Base-by-base conservation (phyloP, 495 filamentous ascomycete genomes). In the Xylaria scruposa region DNA sequence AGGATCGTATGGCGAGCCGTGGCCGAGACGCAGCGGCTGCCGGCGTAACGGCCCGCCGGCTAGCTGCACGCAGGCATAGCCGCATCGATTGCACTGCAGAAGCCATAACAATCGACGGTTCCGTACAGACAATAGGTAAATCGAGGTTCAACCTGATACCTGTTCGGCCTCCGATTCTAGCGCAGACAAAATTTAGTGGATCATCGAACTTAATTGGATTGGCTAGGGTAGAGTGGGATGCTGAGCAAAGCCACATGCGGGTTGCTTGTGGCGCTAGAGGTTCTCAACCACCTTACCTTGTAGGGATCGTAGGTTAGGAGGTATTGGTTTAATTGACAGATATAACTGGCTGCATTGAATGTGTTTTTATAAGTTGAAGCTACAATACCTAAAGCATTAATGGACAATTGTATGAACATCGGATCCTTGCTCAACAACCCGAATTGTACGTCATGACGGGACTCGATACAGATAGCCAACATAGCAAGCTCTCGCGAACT, bases 61-160 rank as follows among this genome's bases (percentile, higher is more conserved):
- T 77, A 70, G 79, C 80, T 68, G 77, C 79, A 75, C 82, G 81
- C 67, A 83, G 78, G 60, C 83, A 82, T 40, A 86, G 76, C 74
- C 85, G 85, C 73, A 87, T 77, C 33, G 83, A 73, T 75, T 81
- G 84, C 72, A 84, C 77, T 73, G 83, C 79, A 73, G 85, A 83
- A 75, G 85, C 84, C 86, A 88, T 88, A 54, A 47, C 53, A 40
- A 63, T 72, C 38, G 66, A 70, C 73, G 71, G 63, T 33, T 36
- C 24, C 29, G 44, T 36, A 36, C 58, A 70, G 26, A 40, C 67
- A 47, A 60, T 59, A n/a, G n/a, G n/a, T n/a, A 13, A 19, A 29
- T 68, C 13, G 53, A 60, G 67, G 31, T 13, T 47, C 40, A 24
- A 46, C 10, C 24, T 21, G 53, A 38, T 21, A 33, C n/a, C n/a